Percentiles rank a stretch among this genome's conserved stretches.
These are phyloP conservation scores for Panellus pusillus DNA, from an alignment of 768 basidiomycete genomes.

Conservation along the genomic window DNA sequence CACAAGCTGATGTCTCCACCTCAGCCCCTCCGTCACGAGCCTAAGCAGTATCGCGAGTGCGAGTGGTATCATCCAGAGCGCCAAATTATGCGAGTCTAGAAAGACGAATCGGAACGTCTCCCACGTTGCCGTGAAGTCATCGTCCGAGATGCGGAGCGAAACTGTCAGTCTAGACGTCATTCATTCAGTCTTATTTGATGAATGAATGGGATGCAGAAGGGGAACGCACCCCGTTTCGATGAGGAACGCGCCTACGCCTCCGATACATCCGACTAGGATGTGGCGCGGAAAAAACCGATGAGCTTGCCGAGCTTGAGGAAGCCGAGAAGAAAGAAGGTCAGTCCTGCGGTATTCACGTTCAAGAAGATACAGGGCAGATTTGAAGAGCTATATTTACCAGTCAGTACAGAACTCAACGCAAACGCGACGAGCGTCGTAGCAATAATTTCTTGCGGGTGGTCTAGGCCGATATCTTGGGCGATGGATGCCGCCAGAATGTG, in stretches of 20 bases:
- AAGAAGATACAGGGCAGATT: not conserved
- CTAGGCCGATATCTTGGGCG: slow-evolving; percentile 67
- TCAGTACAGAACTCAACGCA: slow-evolving; percentile 83
- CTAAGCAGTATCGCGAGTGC: slow-evolving; percentile 74
- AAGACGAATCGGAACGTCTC: slow-evolving; percentile 70
- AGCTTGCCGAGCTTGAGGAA: slow-evolving; percentile 78
- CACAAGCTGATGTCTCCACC: slow-evolving; percentile 74
- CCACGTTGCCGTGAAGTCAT: slow-evolving; percentile 68
- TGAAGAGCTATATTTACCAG: slow-evolving; percentile 49
- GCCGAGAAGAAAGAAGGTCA: slow-evolving; percentile 87
- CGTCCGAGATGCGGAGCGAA: slow-evolving; percentile 77
- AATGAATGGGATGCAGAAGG: not conserved
- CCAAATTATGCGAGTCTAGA: slow-evolving; percentile 57
- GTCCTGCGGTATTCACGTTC: slow-evolving; percentile 40
- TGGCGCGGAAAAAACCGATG: slow-evolving; percentile 97
- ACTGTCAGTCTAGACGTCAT: slow-evolving; percentile 66
- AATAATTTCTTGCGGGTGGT: slow-evolving; percentile 68
- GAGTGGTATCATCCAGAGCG: slow-evolving; percentile 80
- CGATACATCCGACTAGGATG: slow-evolving; percentile 96
- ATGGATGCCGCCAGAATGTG: slow-evolving; percentile 87
- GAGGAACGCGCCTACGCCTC: slow-evolving; percentile 94
- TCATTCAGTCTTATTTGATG: not conserved
- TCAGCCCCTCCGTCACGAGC: slow-evolving; percentile 73
- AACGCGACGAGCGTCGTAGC: slow-evolving; percentile 91
- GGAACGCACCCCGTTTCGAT: slow-evolving; percentile 78